These are phyloP conservation scores for Alloteropsis semialata DNA, from an alignment of 176 grass and related monocot genomes.

Conservation along the genomic window DNA sequence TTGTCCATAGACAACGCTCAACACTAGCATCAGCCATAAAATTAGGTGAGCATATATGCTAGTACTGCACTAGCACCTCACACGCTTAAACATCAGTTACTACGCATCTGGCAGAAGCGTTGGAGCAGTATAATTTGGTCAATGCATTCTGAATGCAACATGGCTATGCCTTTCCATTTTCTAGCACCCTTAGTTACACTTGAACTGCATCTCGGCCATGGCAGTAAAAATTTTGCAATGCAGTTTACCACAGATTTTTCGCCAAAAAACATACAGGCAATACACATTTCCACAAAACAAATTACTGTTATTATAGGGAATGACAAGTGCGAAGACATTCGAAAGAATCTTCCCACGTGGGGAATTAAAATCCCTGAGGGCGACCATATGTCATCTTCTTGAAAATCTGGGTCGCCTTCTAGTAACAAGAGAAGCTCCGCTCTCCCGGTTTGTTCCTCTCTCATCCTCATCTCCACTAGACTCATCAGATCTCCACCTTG, in stretches of 20 bases:
- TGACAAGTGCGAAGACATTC: not conserved
- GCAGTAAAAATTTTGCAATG: not conserved
- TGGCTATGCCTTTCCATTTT: not conserved
- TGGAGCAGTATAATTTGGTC: not conserved
- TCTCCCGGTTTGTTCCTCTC: conserved; percentile 2
- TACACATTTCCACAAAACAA: not conserved
- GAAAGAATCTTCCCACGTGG: not conserved
- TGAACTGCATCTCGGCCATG: not conserved
- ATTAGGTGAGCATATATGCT: not conserved
- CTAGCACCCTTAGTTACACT: not conserved
- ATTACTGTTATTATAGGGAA: not conserved
- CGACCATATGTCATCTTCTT: conserved; percentile 34
- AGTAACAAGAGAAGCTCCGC: conserved; percentile 31
- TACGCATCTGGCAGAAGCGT: not conserved
- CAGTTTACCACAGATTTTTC: not conserved
- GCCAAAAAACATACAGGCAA: not conserved
- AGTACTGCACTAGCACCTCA: not conserved
- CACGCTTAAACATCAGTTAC: not conserved
- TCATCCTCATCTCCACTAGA: conserved; percentile 74
- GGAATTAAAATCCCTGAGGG: not conserved
- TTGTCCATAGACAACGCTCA: too few relatives aligned
- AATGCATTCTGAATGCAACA: not conserved
- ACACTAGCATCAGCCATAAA: not conserved
- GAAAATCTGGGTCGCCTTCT: conserved; percentile 44
- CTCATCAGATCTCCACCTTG: conserved; percentile 78